Conservation (phyloP, 257 asterid genomes). For the Parsonsia alboflavescens region DNA sequence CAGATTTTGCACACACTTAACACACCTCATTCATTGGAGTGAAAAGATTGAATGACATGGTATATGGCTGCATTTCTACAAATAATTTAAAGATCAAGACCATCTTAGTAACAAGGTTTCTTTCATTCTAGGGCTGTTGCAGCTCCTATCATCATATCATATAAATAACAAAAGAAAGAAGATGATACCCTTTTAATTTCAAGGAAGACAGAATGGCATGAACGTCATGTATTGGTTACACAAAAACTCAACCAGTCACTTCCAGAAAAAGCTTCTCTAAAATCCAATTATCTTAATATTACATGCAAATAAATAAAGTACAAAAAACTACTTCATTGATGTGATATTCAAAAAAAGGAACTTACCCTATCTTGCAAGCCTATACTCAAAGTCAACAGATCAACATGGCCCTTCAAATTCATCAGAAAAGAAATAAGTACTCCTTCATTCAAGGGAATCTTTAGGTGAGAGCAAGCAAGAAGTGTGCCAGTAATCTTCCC, state of each 20-base stretch:
- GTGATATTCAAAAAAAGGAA: not conserved
- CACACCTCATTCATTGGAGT: not conserved
- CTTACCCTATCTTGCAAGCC: conserved; percentile 62
- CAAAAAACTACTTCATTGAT: not conserved
- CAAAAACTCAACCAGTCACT: not conserved
- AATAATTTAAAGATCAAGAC: not conserved
- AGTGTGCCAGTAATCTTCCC: conserved; percentile 86
- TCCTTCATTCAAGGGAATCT: conserved; percentile 83
- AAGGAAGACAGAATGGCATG: not conserved
- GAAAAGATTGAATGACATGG: not conserved
- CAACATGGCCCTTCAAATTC: conserved; percentile 97
- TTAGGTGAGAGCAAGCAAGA: conserved; percentile 73
- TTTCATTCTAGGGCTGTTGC: not conserved
- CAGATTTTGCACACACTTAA: not conserved
- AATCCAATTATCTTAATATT: not conserved
- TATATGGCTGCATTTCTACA: not conserved
- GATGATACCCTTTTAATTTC: too few species aligned
- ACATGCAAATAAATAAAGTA: not conserved
- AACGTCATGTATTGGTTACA: not conserved
- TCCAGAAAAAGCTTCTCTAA: not conserved
- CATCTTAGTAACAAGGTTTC: not conserved
- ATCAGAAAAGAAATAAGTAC: conserved; percentile 83
- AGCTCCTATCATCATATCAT: not conserved
- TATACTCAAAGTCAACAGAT: conserved; percentile 61
- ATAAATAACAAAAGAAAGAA: not conserved